Conservation (phyloP, 768 basidiomycete species). For the Calvatia gigantea region DNA sequence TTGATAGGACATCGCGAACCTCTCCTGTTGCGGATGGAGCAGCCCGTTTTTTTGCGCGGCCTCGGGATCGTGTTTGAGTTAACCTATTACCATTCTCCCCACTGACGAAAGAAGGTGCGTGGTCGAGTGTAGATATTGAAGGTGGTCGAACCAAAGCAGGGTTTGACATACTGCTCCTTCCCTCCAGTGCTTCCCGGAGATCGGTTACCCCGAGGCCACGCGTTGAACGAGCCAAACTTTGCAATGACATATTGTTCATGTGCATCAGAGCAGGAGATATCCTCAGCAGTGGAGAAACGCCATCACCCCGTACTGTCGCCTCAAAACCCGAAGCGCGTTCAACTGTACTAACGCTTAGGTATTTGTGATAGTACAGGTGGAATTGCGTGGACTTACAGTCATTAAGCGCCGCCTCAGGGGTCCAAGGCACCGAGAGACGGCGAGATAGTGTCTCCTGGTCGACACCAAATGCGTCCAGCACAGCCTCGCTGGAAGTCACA, state of each 20-base stretch:
- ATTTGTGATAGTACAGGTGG: constrained; percentile 1
- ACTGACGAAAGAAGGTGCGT: constrained; percentile 48
- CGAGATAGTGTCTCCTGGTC: constrained; percentile 53
- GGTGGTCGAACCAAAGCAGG: constrained; percentile 63
- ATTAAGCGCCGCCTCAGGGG: constrained; percentile 66
- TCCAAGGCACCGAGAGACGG: constrained; percentile 63
- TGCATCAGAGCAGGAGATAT: constrained; percentile 87
- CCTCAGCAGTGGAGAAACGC: constrained; percentile 70
- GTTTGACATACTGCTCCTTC: constrained; percentile 80
- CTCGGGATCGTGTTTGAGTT: constrained; percentile 50
- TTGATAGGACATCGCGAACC: constrained; percentile 78
- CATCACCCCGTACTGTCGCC: constrained; percentile 56
- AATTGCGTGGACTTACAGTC: constrained; percentile 56
- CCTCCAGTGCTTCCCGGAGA: constrained; percentile 85
- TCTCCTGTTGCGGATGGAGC: constrained; percentile 56
- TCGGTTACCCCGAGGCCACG: constrained; percentile 85
- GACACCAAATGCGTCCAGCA: constrained; percentile 64
- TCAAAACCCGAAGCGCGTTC: constrained; percentile 55
- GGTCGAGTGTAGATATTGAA: constrained; percentile 76
- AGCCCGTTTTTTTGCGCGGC: constrained; percentile 40
- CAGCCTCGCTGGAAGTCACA: constrained; percentile 47
- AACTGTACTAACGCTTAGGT: constrained; percentile 19
- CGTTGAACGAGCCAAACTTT: constrained; percentile 75
- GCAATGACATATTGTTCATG: constrained; percentile 85
- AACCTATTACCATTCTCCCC: constrained; percentile 34